These are phyloP conservation scores for Lipomyces mesembrius DNA, from an alignment of 805 yeast genomes.

Conservation along the genomic window DNA sequence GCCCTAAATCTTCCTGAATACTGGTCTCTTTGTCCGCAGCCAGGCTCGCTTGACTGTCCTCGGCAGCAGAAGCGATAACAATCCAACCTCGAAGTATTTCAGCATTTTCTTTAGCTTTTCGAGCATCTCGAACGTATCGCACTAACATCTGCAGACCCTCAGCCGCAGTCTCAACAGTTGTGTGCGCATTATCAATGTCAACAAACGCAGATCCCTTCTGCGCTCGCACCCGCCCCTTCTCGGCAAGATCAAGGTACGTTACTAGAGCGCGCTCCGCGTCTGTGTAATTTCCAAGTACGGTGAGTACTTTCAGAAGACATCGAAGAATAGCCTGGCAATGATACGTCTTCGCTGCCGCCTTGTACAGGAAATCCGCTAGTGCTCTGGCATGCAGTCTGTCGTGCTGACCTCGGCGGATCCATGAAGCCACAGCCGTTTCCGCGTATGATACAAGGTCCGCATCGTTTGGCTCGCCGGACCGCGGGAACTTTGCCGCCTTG, in stretches of 20 bases:
- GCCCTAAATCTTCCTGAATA: neutral
- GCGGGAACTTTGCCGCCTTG: constrained; percentile 28
- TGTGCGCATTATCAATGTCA: constrained; percentile 28
- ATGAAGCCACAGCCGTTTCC: constrained; percentile 23
- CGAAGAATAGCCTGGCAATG: constrained; percentile 32
- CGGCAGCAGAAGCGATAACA: constrained; percentile 4
- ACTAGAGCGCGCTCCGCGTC: constrained; percentile 33
- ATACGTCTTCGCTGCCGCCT: constrained; percentile 35
- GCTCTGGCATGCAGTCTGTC: constrained; percentile 31
- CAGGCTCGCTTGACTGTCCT: neutral
- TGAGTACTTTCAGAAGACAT: constrained; percentile 26
- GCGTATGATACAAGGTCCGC: constrained; percentile 28
- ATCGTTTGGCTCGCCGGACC: constrained; percentile 35
- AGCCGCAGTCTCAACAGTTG: constrained; percentile 21
- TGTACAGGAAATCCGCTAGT: constrained; percentile 32
- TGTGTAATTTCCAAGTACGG: constrained; percentile 27
- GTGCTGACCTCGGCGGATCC: constrained; percentile 25
- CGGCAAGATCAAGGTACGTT: constrained; percentile 30
- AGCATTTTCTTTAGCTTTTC: constrained; percentile 19
- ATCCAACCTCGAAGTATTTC: constrained; percentile 31
- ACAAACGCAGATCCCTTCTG: constrained; percentile 27
- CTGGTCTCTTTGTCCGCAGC: constrained; percentile 1
- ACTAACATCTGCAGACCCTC: constrained; percentile 32
- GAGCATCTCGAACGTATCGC: constrained; percentile 24
- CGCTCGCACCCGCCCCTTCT: constrained; percentile 31